Evolutionary conservation across 306 rosid species (phyloP).

Genomic region (Psophocarpus tetragonolobus): DNA sequence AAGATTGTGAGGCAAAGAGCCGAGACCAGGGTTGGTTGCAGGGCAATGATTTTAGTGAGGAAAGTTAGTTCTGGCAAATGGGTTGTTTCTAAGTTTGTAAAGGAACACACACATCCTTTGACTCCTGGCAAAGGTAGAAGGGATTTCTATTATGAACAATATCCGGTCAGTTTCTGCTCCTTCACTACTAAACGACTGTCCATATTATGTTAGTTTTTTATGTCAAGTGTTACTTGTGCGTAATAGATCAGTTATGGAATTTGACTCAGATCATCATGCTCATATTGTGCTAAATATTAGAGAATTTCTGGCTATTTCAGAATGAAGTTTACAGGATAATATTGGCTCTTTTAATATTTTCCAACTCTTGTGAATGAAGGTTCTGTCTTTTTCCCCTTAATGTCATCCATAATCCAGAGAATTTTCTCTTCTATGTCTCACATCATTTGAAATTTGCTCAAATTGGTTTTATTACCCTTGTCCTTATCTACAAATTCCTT

Average conservation of each 20-base stretch:
- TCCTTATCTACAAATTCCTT: not conserved
- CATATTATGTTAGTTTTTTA: constrained; percentile 3
- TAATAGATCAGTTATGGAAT: not conserved
- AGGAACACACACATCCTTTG: constrained; percentile 87
- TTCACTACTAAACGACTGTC: not conserved
- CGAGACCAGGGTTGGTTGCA: constrained; percentile 95
- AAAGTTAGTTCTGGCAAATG: constrained; percentile 85
- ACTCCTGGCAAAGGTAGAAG: constrained; percentile 81
- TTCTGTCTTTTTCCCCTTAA: not conserved
- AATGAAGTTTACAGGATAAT: constrained; percentile 11
- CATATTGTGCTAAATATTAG: not conserved
- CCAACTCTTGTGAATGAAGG: constrained; percentile 2
- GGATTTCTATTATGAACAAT: constrained; percentile 81
- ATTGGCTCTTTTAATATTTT: not conserved
- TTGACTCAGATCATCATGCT: constrained; percentile 1
- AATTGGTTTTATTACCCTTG: not conserved
- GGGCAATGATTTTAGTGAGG: constrained; percentile 94
- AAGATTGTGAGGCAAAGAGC: constrained; percentile 93
- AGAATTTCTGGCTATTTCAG: not conserved
- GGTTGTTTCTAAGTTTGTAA: constrained; percentile 79
- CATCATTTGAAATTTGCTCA: constrained; percentile 1
- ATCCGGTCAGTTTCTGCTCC: constrained; percentile 68
- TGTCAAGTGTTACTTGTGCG: not conserved
- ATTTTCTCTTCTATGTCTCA: not conserved
- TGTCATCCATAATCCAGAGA: not conserved